These are phyloP conservation scores for Suhomyces sp. DNA, from an alignment of 805 yeast species.

Conservation along the genomic window DNA sequence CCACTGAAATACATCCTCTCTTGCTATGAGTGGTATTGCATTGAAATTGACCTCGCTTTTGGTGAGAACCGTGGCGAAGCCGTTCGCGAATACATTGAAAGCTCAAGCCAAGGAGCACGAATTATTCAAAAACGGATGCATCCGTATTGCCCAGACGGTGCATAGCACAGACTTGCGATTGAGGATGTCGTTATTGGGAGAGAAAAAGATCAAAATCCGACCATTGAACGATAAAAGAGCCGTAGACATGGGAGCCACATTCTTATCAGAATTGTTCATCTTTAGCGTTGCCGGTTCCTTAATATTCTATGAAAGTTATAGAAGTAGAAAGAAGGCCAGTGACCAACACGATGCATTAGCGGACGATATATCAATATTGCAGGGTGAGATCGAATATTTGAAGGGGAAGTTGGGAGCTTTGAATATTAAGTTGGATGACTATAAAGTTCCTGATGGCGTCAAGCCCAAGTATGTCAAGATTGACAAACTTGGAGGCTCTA, in stretches of 20 bases:
- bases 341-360: slow-evolving; percentile 60
- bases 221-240: slow-evolving; percentile 83
- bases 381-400: slow-evolving; percentile 63
- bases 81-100: slow-evolving; percentile 69
- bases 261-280: slow-evolving; percentile 72
- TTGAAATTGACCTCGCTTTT: slow-evolving; percentile 69
- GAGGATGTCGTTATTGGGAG: slow-evolving; percentile 59
- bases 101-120: slow-evolving; percentile 74
- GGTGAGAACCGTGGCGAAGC: slow-evolving; percentile 74
- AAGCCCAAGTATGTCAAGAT: slow-evolving; percentile 47
- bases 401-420: slow-evolving; percentile 47
- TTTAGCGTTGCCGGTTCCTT: slow-evolving; percentile 79
- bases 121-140: slow-evolving; percentile 58
- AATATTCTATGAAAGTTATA: slow-evolving; percentile 65
- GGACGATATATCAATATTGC: slow-evolving; percentile 70
- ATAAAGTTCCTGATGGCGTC: slow-evolving; percentile 45
- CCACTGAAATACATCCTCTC: neutral
- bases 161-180: slow-evolving; percentile 64
- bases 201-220: slow-evolving; percentile 52
- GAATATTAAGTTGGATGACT: slow-evolving; percentile 45
- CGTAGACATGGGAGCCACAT: slow-evolving; percentile 76
- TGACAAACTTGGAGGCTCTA: slow-evolving; percentile 29
- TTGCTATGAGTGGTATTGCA: slow-evolving; percentile 69
- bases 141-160: slow-evolving; percentile 65
- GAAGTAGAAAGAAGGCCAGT: slow-evolving; percentile 63